Evolutionary conservation across 116 monocot genomes (phyloP).

Genomic region (Zostera marina): DNA sequence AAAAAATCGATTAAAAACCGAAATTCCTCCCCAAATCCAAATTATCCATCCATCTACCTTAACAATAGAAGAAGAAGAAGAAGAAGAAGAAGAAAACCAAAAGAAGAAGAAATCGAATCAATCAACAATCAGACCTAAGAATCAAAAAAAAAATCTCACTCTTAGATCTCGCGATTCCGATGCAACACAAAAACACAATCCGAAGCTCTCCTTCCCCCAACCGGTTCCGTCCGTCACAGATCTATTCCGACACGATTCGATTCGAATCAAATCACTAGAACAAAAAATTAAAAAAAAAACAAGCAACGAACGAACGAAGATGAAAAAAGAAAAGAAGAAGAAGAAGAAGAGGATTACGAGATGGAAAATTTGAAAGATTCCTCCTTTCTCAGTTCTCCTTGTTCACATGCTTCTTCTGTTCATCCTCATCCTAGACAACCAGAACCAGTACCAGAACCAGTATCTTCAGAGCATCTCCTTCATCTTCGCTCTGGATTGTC

Average conservation of each 20-base stretch:
- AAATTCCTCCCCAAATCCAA: conserved; percentile 3
- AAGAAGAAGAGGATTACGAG: not conserved
- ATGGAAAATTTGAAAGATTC: not conserved
- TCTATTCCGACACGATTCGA: too few species aligned
- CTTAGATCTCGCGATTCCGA: not conserved
- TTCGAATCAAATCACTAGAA: not conserved
- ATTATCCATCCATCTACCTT: not conserved
- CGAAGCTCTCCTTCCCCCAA: too few species aligned
- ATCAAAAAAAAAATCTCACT: not conserved
- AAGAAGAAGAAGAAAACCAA: not conserved
- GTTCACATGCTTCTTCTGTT: not conserved
- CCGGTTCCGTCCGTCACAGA: too few species aligned
- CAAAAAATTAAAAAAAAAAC: not conserved
- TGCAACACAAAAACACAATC: not conserved
- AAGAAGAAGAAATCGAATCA: not conserved
- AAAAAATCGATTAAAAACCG: not conserved
- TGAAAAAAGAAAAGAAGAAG: not conserved
- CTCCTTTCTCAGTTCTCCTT: not conserved
- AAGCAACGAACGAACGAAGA: not conserved
- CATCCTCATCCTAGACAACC: too few species aligned
- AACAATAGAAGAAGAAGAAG: not conserved
- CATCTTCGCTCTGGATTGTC: not conserved
- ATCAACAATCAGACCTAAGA: not conserved
- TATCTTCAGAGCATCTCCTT: too few species aligned
- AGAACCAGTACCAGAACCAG: too few species aligned